Percentiles rank a stretch among this genome's conserved stretches.
Conservation (phyloP, 805 yeast genomes). For the Metschnikowia drakensbergensis region DNA sequence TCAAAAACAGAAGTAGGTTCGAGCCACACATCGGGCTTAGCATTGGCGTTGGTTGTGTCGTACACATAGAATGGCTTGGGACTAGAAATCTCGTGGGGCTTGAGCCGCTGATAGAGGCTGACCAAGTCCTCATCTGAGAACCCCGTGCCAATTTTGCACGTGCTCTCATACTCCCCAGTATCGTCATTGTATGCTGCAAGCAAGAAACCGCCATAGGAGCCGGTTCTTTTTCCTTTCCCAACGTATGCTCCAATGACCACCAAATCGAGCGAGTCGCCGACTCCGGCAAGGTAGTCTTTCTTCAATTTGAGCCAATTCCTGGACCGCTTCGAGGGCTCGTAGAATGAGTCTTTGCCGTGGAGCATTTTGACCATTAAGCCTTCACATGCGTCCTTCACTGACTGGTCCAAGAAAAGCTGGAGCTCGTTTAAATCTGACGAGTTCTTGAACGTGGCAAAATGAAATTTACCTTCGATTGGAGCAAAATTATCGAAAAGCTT, state of each 20-base stretch:
- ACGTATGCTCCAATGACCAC: conserved; percentile 92
- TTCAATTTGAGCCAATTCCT: conserved; percentile 94
- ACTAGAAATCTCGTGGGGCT: conserved; percentile 59
- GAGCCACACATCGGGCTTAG: conserved; percentile 91
- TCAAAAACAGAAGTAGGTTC: conserved; percentile 84
- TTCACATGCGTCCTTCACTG: conserved; percentile 87
- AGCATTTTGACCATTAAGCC: conserved; percentile 94
- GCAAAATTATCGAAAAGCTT: conserved; percentile 53
- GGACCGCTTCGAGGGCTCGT: conserved; percentile 93
- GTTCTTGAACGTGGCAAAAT: conserved; percentile 71
- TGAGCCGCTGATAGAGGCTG: conserved; percentile 53
- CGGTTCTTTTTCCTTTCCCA: conserved; percentile 94
- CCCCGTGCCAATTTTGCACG: conserved; percentile 97
- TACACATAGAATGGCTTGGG: conserved; percentile 68
- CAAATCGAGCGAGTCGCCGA: conserved; percentile 91
- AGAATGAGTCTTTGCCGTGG: conserved; percentile 73
- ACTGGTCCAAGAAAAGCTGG: conserved; percentile 80
- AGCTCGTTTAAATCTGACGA: conserved; percentile 70
- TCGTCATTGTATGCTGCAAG: conserved; percentile 89
- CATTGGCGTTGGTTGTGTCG: conserved; percentile 56
- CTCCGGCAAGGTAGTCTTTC: conserved; percentile 91
- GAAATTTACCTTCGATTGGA: conserved; percentile 70
- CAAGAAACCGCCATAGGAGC: conserved; percentile 90
- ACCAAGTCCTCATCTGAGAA: conserved; percentile 82
- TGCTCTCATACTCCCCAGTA: conserved; percentile 88